These are phyloP conservation scores for Aechmea fasciata DNA, from an alignment of 176 grass and related monocot genomes.

Conservation along the genomic window DNA sequence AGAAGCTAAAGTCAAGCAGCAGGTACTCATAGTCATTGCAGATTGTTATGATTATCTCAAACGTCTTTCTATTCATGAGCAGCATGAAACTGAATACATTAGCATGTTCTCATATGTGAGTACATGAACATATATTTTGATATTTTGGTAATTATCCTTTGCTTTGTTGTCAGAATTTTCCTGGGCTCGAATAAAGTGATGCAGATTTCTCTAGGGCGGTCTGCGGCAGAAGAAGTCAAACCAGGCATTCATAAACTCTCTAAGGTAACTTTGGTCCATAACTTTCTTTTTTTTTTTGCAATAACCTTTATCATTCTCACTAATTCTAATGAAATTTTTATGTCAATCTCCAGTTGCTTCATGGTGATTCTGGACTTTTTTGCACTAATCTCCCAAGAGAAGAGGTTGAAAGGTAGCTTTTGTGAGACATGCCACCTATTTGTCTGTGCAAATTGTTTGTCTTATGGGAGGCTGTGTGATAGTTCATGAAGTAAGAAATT, in stretches of 20 bases:
- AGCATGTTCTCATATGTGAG: neutral
- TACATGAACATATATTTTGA: neutral
- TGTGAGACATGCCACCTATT: neutral
- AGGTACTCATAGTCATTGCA: conserved; percentile 27
- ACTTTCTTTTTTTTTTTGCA: neutral
- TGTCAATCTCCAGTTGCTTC: conserved; percentile 43
- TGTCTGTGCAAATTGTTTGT: neutral
- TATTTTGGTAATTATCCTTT: neutral
- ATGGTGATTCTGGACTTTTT: conserved; percentile 58
- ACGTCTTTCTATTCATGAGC: neutral
- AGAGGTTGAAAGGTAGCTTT: conserved; percentile 68
- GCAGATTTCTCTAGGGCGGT: conserved; percentile 76
- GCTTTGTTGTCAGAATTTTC: conserved; percentile 50
- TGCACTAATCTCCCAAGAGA: conserved; percentile 75
- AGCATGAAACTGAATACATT: neutral
- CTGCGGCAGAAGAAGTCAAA: conserved; percentile 66
- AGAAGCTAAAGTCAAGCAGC: conserved; percentile 62
- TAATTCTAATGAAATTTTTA: conserved; percentile 16
- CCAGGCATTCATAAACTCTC: conserved; percentile 63
- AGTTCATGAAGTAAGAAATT: too few species aligned
- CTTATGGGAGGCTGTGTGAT: neutral
- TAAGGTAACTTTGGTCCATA: conserved; percentile 32
- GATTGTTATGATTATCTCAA: neutral
- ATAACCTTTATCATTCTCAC: neutral
- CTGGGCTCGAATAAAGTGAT: conserved; percentile 96